Evolutionary conservation across 805 yeast genomes (phyloP), one percentile per base, ranked within the genome.

Genomic region (Zygoascus biomembranicola): DNA sequence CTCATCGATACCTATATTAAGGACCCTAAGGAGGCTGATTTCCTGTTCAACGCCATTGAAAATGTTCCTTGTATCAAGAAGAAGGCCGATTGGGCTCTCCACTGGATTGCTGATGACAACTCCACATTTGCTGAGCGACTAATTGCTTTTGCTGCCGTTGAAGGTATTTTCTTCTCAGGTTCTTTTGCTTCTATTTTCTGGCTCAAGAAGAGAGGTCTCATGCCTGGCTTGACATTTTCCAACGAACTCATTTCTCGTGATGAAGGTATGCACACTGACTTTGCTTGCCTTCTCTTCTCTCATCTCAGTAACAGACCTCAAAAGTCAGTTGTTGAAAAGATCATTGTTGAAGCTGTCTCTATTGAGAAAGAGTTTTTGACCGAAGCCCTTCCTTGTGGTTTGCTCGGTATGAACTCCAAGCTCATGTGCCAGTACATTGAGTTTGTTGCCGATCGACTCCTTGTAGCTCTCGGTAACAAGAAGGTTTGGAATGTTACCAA

Each of bases 191-290:
- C 98, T 52, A 90, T 92, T 69, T 92, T 92, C 78, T 92, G 99
- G 99, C 82, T 92, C 68, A 92, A 94, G 82, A 92, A 92, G 82
- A 86, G 97, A 73, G 99, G 99, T 70, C 78, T 92, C 69, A 92
- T 92, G 99, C 98, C 99, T 39, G 99, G 99, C 68, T 79, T 92
- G 66, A 92, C 98, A 45, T 94, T 92, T 80, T 90, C 98, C 53
- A 92, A 92, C 74, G 99, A 92, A 75, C 82, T 92, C 69, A 92
- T 92, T 66, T 90, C 96, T 69, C 89, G 99, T 75, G 99, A 92
- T 73, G 99, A 92, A 77, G 99, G 99, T 71, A 77, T 94, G 73
- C 99, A 92, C 75, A 92, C 99, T 52, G 99, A 92, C 75, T 92
- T 94, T 73, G 99, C 98, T 32, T 94, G 98, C 73, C 77, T 92